A percentile compares a stretch with the other conserved stretches of the same genome.
These are phyloP conservation scores for Senecio squalidus DNA, from an alignment of 140 eudicot species.

Conservation along the genomic window DNA sequence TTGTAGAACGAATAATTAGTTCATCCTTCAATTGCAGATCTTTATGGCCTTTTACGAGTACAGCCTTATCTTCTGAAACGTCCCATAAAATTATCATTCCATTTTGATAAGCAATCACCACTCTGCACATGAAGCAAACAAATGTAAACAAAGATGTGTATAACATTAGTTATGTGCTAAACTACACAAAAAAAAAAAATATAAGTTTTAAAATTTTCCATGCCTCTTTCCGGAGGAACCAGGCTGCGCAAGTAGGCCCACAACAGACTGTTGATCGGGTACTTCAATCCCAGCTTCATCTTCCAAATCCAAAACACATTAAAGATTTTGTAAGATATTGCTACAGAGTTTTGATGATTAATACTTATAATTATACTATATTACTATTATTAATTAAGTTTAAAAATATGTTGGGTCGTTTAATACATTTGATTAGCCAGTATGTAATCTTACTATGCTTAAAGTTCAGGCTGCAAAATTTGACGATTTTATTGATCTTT, in stretches of 20 bases:
- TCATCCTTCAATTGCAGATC: constrained; percentile 59
- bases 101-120: constrained; percentile 79
- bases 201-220: constrained; percentile 7
- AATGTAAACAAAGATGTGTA: constrained; percentile 11
- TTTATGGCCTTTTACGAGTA: constrained; percentile 50
- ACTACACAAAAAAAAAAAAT: neutral
- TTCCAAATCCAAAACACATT: constrained; percentile 32
- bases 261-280: constrained; percentile 64
- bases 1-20: constrained; percentile 32
- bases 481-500: neutral
- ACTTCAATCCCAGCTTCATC: constrained; percentile 63
- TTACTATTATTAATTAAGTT: neutral
- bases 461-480: constrained; percentile 1
- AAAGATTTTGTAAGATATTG: constrained; percentile 7
- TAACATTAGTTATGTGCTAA: constrained; percentile 2
- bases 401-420: constrained; percentile 11
- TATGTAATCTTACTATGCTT: constrained; percentile 2
- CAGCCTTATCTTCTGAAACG: constrained; percentile 61
- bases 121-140: constrained; percentile 39
- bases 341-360: neutral
- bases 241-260: constrained; percentile 90
- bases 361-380: neutral
- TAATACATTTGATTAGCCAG: constrained; percentile 2
- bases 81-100: constrained; percentile 91
- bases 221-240: constrained; percentile 78